These are phyloP conservation scores for Talaromyces atroroseus DNA, from an alignment of 2,329 filamentous ascomycete genomes.

Conservation along the genomic window DNA sequence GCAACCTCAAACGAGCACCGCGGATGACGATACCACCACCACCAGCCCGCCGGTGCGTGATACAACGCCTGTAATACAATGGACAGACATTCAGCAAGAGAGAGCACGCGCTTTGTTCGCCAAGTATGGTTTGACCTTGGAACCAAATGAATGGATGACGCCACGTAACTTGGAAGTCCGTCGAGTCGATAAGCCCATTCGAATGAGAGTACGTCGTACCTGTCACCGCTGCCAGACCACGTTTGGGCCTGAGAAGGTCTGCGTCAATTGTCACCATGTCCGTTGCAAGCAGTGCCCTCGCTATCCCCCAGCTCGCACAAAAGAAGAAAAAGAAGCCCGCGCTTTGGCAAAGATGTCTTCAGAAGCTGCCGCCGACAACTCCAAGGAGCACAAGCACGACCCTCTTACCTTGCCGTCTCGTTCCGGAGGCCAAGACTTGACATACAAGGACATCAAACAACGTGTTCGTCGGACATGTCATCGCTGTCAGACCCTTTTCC, in stretches of 20 bases:
- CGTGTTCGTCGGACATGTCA: conserved; percentile 72
- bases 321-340: conserved; percentile 51
- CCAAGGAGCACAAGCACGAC: conserved; percentile 43
- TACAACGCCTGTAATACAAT: conserved; percentile 19
- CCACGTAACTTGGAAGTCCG: conserved; percentile 30
- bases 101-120: conserved; percentile 42
- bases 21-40: conserved; percentile 1
- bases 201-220: conserved; percentile 48
- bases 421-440: conserved; percentile 63
- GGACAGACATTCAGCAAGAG: conserved; percentile 37
- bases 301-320: conserved; percentile 63
- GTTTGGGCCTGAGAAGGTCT: conserved; percentile 69
- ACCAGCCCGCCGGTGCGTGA: conserved; percentile 16
- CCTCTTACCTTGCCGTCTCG: conserved; percentile 53
- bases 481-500: conserved; percentile 62
- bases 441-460: conserved; percentile 66
- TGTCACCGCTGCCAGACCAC: conserved; percentile 76
- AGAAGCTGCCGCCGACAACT: not conserved
- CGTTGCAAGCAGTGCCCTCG: conserved; percentile 77
- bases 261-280: conserved; percentile 69
- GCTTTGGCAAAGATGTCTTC: conserved; percentile 33
- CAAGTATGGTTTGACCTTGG: conserved; percentile 43
- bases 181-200: conserved; percentile 42
- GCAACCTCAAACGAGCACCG: conserved; percentile 3
- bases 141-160: conserved; percentile 38